phyloP scores from a whole-genome alignment of 768 basidiomycete genomes.

The Macrocybe gigantea region DNA sequence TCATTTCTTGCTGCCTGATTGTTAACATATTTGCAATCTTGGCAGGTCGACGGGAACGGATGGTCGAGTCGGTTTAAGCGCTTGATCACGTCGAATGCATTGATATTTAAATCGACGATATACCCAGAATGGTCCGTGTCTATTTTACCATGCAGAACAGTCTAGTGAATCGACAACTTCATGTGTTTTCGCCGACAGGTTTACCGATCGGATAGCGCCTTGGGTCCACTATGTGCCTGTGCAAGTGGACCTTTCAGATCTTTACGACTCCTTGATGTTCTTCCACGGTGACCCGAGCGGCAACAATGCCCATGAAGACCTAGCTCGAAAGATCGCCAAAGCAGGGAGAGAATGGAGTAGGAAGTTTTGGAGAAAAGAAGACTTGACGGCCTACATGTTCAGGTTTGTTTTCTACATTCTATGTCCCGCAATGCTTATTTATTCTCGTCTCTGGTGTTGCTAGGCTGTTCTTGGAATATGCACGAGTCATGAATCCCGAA shows the following conservation, averaged over 20 bases:
- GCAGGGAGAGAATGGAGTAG: conserved; percentile 47
- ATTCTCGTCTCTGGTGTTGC: background rate
- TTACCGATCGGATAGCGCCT: conserved; percentile 45
- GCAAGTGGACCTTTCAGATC: conserved; percentile 50
- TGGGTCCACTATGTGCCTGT: conserved; percentile 72
- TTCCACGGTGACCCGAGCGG: conserved; percentile 52
- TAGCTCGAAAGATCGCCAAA: conserved; percentile 47
- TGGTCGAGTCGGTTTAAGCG: conserved; percentile 62
- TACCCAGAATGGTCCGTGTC: conserved; percentile 58
- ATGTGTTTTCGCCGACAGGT: conserved; percentile 26
- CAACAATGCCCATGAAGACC: conserved; percentile 46
- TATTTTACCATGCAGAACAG: background rate
- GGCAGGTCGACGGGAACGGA: conserved; percentile 50
- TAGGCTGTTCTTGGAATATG: conserved; percentile 45
- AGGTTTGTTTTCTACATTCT: conserved; percentile 26
- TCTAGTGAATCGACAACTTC: too few species aligned
- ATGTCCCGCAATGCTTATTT: background rate
- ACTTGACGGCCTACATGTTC: conserved; percentile 47
- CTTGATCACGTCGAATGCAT: conserved; percentile 50
- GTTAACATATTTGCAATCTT: background rate
- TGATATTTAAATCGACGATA: conserved; percentile 60
- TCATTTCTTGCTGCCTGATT: background rate
- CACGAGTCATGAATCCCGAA: conserved; percentile 38
- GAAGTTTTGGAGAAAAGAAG: conserved; percentile 46
- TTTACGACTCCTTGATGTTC: conserved; percentile 63